phyloP scores from a whole-genome alignment of 2,329 filamentous ascomycete species.

The Periconia sp. region DNA sequence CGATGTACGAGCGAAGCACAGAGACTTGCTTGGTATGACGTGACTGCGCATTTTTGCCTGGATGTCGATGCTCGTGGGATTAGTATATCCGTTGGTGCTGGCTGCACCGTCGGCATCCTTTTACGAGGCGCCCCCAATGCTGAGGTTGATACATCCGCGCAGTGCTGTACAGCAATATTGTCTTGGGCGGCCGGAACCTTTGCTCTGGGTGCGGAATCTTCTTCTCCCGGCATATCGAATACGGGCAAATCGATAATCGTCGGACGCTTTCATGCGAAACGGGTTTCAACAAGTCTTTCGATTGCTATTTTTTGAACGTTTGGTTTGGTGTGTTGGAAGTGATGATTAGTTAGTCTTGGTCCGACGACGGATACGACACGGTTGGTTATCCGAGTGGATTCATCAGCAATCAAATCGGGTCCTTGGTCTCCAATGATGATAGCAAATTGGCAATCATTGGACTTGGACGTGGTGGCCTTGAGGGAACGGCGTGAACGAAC shows the following conservation, averaged over 20 bases:
- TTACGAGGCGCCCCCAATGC: background rate
- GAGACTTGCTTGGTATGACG: background rate
- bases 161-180: background rate
- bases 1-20: background rate
- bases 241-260: background rate
- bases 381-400: too few relatives aligned
- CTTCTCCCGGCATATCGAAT: background rate
- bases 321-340: too few relatives aligned
- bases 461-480: too few relatives aligned
- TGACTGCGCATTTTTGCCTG: background rate
- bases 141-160: background rate
- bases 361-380: too few relatives aligned
- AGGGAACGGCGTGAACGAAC: too few relatives aligned
- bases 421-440: too few relatives aligned
- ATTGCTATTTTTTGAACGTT: too few relatives aligned
- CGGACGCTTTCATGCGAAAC: too few relatives aligned
- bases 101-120: background rate
- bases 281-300: too few relatives aligned
- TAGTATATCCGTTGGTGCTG: background rate
- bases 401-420: too few relatives aligned
- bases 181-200: background rate
- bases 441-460: too few relatives aligned
- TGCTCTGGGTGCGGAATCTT: background rate
- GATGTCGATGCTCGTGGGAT: background rate
- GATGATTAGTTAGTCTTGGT: too few relatives aligned